Base-by-base conservation (phyloP, 1,139 yeast genomes). In the Pichia cactophila region DNA sequence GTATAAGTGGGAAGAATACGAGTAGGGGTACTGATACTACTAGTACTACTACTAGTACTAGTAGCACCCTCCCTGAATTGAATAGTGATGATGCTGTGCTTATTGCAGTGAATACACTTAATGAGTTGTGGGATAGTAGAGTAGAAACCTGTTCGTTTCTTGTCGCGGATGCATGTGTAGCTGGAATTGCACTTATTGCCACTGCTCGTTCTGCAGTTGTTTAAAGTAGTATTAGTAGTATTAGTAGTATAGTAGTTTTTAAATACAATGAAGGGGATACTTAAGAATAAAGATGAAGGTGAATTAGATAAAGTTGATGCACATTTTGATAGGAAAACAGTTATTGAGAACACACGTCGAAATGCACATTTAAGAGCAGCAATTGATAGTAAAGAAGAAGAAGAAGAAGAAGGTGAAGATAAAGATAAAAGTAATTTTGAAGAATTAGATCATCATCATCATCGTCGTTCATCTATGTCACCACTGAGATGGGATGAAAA, bases 401-500 rank as follows among this genome's bases (percentile, higher is more conserved):
- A 33, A 6, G n/a, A 33, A n/a, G 39, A 36, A 7, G 16, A 17
- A 17, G 20, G 20, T 17, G 20, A 17, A 17, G 20, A 17, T 17
- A 17, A 17, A 17, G 20, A 17, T 17, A 17, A 17, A 17, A 17
- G 20, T 17, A 17, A 17, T 17, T 17, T 17, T 17, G 20, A 17
- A 17, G 20, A 17, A 17, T 17, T 17, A 17, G 20, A 5, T 7
- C 23, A 35, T 10, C 38, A 17, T 20, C 38, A 35, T 14, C 10
- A 17, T 6, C 20, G 8, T 6, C 38, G 38, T 8, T 7, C 20
- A 10, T 6, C 23, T 5, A 57, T 48, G 20, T 77, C 69, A 35
- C 81, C 74, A 55, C 69, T 81, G 60, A 74, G 76, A 57, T 85
- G 92, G 90, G 90, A 85, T 63, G 92, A 85, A 60, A 70, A 81